A percentile compares a stretch with the other conserved stretches of the same genome.
Conservation (phyloP, 2,329 filamentous ascomycete species). For the Microsporum audouinii region DNA sequence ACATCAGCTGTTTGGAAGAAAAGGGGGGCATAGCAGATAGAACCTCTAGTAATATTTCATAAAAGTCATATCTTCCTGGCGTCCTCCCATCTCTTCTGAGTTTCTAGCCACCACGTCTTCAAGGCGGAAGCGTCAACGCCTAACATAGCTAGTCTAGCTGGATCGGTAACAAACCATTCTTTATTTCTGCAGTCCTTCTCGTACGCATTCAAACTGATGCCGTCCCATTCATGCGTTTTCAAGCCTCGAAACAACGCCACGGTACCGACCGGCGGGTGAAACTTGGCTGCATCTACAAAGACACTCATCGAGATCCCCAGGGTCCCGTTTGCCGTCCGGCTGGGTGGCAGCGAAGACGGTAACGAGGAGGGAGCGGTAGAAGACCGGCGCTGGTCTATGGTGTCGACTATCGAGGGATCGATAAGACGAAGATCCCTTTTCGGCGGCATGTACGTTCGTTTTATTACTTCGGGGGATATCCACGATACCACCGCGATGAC, state of each 20-base stretch:
- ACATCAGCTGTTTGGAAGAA: too few species aligned
- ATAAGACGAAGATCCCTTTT: constrained; percentile 24
- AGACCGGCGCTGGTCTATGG: background rate
- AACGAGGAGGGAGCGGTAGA: background rate
- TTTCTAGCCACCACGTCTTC: constrained; percentile 16
- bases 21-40: too few species aligned
- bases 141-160: constrained; percentile 10
- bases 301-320: constrained; percentile 20
- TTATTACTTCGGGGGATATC: constrained; percentile 18
- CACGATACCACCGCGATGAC: constrained; percentile 20
- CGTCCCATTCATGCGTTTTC: constrained; percentile 22
- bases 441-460: constrained; percentile 18
- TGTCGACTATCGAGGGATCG: constrained; percentile 16
- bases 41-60: background rate
- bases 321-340: background rate
- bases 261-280: constrained; percentile 20
- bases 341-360: background rate
- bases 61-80: background rate
- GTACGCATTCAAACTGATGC: constrained; percentile 23
- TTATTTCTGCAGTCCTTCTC: constrained; percentile 15
- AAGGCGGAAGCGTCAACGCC: constrained; percentile 15
- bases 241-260: constrained; percentile 20
- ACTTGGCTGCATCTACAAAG: constrained; percentile 20
- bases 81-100: background rate
- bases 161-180: constrained; percentile 20